Conservation (phyloP, 73 alveolate genomes). For the Paramecium tetraurelia region DNA sequence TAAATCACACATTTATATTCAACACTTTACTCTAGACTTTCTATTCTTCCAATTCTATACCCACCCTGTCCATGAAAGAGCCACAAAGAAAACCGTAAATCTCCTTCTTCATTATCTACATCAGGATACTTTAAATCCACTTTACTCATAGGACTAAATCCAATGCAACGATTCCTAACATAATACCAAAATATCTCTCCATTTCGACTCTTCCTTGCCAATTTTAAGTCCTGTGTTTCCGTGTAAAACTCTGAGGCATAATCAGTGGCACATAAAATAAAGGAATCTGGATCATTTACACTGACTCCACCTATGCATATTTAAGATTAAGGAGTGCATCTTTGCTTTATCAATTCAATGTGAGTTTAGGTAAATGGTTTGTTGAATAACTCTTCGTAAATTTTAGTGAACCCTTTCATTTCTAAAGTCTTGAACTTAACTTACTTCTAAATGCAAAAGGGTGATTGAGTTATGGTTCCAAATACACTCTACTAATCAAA, state of each 20-base stretch:
- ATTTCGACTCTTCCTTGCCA: background rate
- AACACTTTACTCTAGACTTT: background rate
- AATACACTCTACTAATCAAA: constrained; percentile 3
- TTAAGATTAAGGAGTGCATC: background rate
- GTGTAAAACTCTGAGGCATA: background rate
- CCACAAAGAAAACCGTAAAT: background rate
- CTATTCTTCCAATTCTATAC: background rate
- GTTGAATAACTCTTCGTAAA: background rate
- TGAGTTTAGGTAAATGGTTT: constrained; percentile 18
- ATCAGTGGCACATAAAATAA: constrained; percentile 1
- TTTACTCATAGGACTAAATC: constrained; percentile 6
- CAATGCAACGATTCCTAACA: background rate
- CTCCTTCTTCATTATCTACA: constrained; percentile 4
- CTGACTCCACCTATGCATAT: background rate
- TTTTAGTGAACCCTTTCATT: background rate
- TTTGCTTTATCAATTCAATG: background rate
- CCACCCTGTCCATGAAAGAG: constrained; percentile 5
- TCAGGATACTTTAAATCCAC: background rate
- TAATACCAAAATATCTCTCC: background rate
- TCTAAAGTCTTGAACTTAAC: background rate
- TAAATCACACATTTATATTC: constrained; percentile 17
- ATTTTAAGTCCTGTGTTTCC: background rate
- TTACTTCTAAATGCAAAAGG: background rate
- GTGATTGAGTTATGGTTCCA: background rate
- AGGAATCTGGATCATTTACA: background rate